Evolutionary conservation across 495 filamentous ascomycete species (phyloP), one percentile per base, ranked within the genome.

Genomic region (Alectoria sarmentosa): DNA sequence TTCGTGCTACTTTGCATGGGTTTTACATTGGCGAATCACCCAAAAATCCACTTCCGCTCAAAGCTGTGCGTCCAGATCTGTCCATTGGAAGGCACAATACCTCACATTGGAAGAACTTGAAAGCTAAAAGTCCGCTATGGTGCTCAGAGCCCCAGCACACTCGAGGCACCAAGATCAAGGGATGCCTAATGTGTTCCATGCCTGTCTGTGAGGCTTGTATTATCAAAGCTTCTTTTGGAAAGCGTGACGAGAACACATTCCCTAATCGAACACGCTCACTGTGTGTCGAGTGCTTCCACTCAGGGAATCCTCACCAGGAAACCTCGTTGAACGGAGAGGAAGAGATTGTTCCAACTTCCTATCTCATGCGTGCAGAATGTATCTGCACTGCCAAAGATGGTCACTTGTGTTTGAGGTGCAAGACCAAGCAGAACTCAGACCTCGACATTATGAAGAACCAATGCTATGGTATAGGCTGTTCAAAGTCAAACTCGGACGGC

Each of bases 171-270:
- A 68, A 60, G 15, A 52, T 65, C 28, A 54, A 63, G 30, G 55
- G 67, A 48, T 73, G 71, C 44, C 68, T 67, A 14, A 61, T 67
- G 54, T 73, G 71, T 55, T 70, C 69, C n/a, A 67, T 69, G 54
- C 71, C 71, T 26, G 58, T 72, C 26, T 73, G 71, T 58, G 71
- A 73, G 42, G 69, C 64, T 39, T 73, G 71, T 39, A 62, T 73
- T 19, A 69, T 73, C 54, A 68, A 67, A 58, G 69, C 54, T 26
- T 70, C 68, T 13, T 71, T 71, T 54, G 65, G 46, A 15, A 70
- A 68, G 48, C 59, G 58, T 42, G 49, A 70, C 46, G 69, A 68
- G 19, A 67, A 65, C 6, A 71, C 69, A 28, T 70, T 70, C 38
- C 52, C 42, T 38, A 67, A 64, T 58, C 69, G 70, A 44, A 67